Evolutionary conservation across 2,329 filamentous ascomycete species (phyloP).

Genomic region (Trichoderma cornu-damae): DNA sequence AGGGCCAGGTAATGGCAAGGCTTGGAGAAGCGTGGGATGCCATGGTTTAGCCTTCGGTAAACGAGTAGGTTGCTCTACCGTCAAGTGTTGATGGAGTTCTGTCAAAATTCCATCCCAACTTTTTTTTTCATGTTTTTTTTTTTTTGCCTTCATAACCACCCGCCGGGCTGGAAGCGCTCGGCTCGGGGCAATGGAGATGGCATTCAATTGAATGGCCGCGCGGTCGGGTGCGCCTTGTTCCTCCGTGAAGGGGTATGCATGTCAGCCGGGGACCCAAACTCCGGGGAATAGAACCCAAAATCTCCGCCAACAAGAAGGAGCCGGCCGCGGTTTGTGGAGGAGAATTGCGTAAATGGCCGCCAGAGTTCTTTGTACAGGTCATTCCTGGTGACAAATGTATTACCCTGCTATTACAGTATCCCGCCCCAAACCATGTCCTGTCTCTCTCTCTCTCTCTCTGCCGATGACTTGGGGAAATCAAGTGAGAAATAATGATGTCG

Average conservation of each 20-base stretch:
- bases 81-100: too few relatives aligned
- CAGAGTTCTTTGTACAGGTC: background rate
- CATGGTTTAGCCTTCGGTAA: background rate
- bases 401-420: background rate
- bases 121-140: too few relatives aligned
- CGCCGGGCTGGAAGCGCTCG: background rate
- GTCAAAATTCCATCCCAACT: background rate
- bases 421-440: background rate
- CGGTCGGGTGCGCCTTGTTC: background rate
- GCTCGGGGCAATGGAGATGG: too few relatives aligned
- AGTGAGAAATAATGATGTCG: background rate
- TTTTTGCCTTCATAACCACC: background rate
- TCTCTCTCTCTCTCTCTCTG: background rate
- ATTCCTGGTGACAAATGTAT: background rate
- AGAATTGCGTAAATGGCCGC: conserved; percentile 14
- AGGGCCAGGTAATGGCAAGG: background rate
- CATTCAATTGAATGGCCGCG: background rate
- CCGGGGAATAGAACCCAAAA: background rate
- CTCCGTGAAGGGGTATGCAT: background rate
- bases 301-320: conserved; percentile 1
- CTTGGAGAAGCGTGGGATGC: background rate
- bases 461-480: background rate
- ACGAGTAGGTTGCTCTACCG: background rate
- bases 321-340: background rate
- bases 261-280: background rate